Evolutionary conservation across 2,329 filamentous ascomycete species (phyloP), one percentile per base, ranked within the genome.

Genomic region (Leptographium lundbergii): DNA sequence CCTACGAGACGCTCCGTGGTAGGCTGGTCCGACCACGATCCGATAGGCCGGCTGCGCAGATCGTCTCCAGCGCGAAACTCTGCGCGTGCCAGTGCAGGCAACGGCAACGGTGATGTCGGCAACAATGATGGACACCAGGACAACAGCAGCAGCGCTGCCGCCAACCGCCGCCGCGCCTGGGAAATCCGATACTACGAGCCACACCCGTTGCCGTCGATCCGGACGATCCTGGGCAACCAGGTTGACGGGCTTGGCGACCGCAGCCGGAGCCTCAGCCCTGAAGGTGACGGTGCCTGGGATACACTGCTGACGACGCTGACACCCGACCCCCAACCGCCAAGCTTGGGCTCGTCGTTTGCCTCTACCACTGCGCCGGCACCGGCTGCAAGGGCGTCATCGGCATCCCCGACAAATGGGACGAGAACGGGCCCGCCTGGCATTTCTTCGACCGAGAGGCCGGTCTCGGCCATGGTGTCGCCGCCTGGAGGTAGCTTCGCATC

Each of bases 201-300:
- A 24, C 27, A 47, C 22, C 39, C 39, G 19, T 54, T 63, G 32
- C 61, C 60, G 48, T n/a, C 62, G 17, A 54, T 58, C 3, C 48
- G 48, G 4, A 17, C 54, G 3, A 17, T 59, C 6, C 54, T 53
- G 10, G 55, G 54, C 34, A 51, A 56, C 34, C 56, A 54, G 13
- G 24, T 87, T 1, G 86, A 95, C 70, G 90, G 90, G 4, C 79
- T 96, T 19, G 91, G 90, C 45, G 90, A 96, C 71, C 87, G 91
- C 60, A 82, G 89, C 63, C 84, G 90, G 65, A 95, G 90, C 70
- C 74, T 89, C n/a, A 91, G 86, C 67, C 86, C 87, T 0, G 86
- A 87, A 58, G 77, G 75, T 47, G 79, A 82, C 62, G 77, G 79
- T 56, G 77, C 77, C 1, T 96, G 91, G 91, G 87, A 92, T 61